Evolutionary conservation across 2,329 filamentous ascomycete species (phyloP), one percentile per base, ranked within the genome.

Genomic region (Clonostachys byssicola): DNA sequence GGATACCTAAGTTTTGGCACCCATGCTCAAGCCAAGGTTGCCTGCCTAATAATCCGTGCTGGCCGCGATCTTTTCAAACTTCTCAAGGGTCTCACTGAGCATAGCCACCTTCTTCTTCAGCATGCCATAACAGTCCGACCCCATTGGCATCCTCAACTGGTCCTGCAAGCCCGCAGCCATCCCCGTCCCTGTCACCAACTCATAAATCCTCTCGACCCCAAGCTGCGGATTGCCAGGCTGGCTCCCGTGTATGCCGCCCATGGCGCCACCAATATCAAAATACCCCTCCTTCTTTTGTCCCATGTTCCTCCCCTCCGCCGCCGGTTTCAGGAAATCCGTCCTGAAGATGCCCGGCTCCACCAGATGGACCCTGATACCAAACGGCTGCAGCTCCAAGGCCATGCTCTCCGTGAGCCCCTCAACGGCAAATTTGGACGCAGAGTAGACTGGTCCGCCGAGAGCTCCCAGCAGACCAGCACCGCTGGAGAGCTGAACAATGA

Each of bases 281-380:
- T 39, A 39, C 12, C 17, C 14, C 6, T n/a, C 17, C 14, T 39
- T 39, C 14, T 39, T 39, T 12, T 45, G 43, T 5, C 61, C 66
- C 23, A 30, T 10, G 23, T 30, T 30, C 9, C 23, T 30, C 4
- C 23, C 23, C 9, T 30, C 23, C 23, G 23, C 23, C 23, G 8
- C 23, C 0, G 59, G 50, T 46, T 70, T 67, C 8, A 80, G 64
- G 44, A 81, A 73, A 0, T 56, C 61, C 0, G 76, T 81, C 3
- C 77, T 70, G 55, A 81, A 80, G 48, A 75, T 74, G 0, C 77
- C 78, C 0, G 77, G 76, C 49, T 78, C 76, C 4, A 80, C 60
- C 2, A 67, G 56, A 0, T 63, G 52, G 2, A 71, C 67, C 2
- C 61, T 52, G 38, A 80, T 67, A 5, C 70, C 65, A 30, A 81